Base-by-base conservation (phyloP, 1,284 basidiomycete genomes). In the Coriolopsis trogii region DNA sequence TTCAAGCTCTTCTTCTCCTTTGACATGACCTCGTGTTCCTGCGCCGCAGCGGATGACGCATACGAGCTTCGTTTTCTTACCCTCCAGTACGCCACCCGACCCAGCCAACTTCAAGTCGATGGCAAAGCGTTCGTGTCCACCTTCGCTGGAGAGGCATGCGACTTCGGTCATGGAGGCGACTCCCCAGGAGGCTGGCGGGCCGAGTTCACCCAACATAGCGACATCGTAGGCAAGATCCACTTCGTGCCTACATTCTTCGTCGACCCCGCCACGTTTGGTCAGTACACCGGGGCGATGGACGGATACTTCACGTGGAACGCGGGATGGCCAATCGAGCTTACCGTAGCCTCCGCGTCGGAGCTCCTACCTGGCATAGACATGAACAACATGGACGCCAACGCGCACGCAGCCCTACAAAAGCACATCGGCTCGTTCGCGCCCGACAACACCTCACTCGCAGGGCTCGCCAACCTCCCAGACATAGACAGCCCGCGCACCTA, bases 1-100 rank as follows among this genome's bases (percentile, higher is more conserved):
- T 93, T 93, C 76, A 89, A 89, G 67, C 70, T 93, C 47, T 92
- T 91, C 72, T 67, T 93, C 61, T 89, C 85, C 16, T 80, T 92
- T 44, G 91, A 93, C 67, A 90, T 93, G 87, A 78, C 83, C 18
- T 75, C 77, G 8, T 68, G 87, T 46, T 77, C 82, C 1, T 91
- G 90, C 62, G 66, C 58, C 4, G 76, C 76, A 3, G 62, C 78
- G 6, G 65, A 64, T n/a, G 81, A 90, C 55, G 82, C 78, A 6
- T 70, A 71, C 38, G 68, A 71, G n/a, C 74, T 92, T 29, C 79
- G 84, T 51, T 73, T 73, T 43, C 78, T 87, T 47, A 82, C 89
- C 54, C 75, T 76, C 15, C 73, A 74, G 12, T 85, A 84, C 58
- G 72, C 82, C 3, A 65, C 70, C 9, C 80, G 85, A 63, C 76